phyloP scores from a whole-genome alignment of 306 rosid species.

The Vigna nakashimae region DNA sequence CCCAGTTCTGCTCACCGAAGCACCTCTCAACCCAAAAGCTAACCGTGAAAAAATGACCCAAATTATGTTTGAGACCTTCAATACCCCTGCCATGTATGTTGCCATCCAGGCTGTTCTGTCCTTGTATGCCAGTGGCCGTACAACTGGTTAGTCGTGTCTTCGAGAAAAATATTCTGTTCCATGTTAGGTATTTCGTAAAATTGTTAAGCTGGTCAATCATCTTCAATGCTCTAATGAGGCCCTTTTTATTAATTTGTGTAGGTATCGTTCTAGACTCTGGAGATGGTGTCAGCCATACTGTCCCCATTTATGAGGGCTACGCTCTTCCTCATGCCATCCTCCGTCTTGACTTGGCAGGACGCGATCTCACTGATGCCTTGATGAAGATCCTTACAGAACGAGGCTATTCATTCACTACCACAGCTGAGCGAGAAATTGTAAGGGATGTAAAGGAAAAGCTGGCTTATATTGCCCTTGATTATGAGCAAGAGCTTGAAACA shows the following conservation, averaged over 20 bases:
- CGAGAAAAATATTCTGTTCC: conserved; percentile 1
- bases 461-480: conserved; percentile 88
- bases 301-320: conserved; percentile 86
- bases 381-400: conserved; percentile 91
- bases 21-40: conserved; percentile 94
- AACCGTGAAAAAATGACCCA: conserved; percentile 95
- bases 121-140: conserved; percentile 92
- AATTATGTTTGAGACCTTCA: conserved; percentile 92
- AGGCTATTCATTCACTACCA: conserved; percentile 88
- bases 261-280: conserved; percentile 91
- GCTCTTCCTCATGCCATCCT: conserved; percentile 93
- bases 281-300: conserved; percentile 92
- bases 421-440: conserved; percentile 93
- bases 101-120: conserved; percentile 94
- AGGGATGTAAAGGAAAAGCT: conserved; percentile 90
- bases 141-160: conserved; percentile 70
- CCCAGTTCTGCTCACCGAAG: conserved; percentile 89
- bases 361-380: conserved; percentile 86
- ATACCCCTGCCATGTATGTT: conserved; percentile 91
- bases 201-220: background rate
- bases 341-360: conserved; percentile 89
- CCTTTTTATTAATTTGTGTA: conserved; percentile 39
- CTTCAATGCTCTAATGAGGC: background rate
- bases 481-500: conserved; percentile 89
- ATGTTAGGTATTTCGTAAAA: background rate